Evolutionary conservation across 441 rosid species (phyloP), one percentile per base, ranked within the genome.

Genomic region (Eruca vesicaria): DNA sequence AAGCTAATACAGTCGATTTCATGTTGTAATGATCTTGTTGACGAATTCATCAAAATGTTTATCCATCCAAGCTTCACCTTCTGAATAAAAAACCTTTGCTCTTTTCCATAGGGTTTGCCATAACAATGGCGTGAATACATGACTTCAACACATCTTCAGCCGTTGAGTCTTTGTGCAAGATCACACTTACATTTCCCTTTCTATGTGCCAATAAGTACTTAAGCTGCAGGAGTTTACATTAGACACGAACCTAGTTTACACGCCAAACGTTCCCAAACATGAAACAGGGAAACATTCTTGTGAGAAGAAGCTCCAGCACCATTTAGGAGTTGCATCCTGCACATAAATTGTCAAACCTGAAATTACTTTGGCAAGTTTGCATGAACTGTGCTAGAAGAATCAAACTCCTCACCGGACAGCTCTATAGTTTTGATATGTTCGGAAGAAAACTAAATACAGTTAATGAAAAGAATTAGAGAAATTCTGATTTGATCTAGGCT

Each of bases 361-460:
- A 68, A 76, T 75, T 83, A 94, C 99, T 93, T 84, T 86, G 88
- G 83, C 88, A 86, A 11, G 88, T 85, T 82, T 87, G 80, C 80
- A 88, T 79, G 78, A 90, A 94, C 68, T 83, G 82, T 78, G 85
- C 83, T 66, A 94, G 82, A 80, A 92, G 84, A 75, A 90, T 89
- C 26, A 96, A 84, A 79, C 80, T 81, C 87, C 99, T 92, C 80
- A 95, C 57, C 85, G 81, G 61, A 95, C 99, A 78, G 99, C 99
- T 87, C 81, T 90, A 82, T 89, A 92, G 84, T n/a, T 95, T 95
- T 81, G 99, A 98, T 92, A 83, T 28, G 74, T 9, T 32, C n/a
- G 45, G 12, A 56, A 53, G 69, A 66, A 11, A 60, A 41, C n/a
- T 5, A 7, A 35, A 74, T 48, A 48, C 50, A 60, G 32, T 52